phyloP scores from a whole-genome alignment of 768 basidiomycete species.

The Trametes elegans region DNA sequence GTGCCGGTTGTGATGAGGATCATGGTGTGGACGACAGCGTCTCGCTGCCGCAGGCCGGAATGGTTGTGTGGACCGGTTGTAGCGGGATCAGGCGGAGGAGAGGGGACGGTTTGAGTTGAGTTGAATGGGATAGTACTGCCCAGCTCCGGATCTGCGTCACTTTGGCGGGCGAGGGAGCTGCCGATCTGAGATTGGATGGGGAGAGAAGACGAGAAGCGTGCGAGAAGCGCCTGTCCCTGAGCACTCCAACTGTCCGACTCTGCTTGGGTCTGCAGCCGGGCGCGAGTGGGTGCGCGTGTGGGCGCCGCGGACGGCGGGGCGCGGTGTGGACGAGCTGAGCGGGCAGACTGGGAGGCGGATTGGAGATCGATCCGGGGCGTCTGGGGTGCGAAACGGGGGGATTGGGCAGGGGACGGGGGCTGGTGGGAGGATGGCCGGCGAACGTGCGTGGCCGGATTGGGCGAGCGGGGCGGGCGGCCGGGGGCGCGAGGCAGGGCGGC shows the following conservation, averaged over 20 bases:
- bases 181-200: constrained; percentile 9
- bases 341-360: too few species aligned
- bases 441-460: constrained; percentile 49
- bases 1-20: too few species aligned
- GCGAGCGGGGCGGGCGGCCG: constrained; percentile 6
- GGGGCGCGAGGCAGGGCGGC: background rate
- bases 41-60: constrained; percentile 8
- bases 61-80: background rate
- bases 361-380: too few species aligned
- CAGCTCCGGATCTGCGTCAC: constrained; percentile 5
- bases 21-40: too few species aligned
- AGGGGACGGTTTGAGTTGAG: constrained; percentile 7
- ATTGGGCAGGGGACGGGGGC: constrained; percentile 14
- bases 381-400: background rate
- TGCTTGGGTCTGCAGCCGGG: too few species aligned
- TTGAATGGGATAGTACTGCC: background rate
- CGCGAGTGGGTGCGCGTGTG: too few species aligned
- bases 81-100: constrained; percentile 3
- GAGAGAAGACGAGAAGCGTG: constrained; percentile 13
- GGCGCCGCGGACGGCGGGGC: too few species aligned
- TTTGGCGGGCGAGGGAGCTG: background rate
- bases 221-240: background rate
- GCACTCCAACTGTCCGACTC: too few species aligned
- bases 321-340: too few species aligned
- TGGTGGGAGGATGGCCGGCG: constrained; percentile 37